Conservation (phyloP, 2,329 filamentous ascomycete species). For the Ambrosiella cleistominuta region DNA sequence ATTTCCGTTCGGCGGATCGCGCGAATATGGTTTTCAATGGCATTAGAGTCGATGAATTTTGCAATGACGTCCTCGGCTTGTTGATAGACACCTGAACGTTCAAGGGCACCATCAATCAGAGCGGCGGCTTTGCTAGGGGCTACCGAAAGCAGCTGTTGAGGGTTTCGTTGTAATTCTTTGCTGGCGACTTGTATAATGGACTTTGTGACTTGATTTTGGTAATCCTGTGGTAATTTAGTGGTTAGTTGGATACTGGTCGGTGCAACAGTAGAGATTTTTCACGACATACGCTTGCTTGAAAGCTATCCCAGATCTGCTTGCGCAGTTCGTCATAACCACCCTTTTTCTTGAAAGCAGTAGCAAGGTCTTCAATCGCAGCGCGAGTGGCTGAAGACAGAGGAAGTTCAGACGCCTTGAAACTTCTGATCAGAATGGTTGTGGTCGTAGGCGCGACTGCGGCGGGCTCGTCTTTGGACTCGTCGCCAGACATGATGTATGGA, state of each 20-base stretch:
- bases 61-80: constrained; percentile 51
- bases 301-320: constrained; percentile 60
- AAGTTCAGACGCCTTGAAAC: constrained; percentile 57
- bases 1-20: constrained; percentile 50
- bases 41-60: constrained; percentile 46
- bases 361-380: constrained; percentile 53
- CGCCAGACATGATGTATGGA: neutral
- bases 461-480: neutral
- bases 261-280: neutral
- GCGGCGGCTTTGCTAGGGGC: constrained; percentile 58
- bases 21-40: constrained; percentile 53
- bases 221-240: constrained; percentile 32
- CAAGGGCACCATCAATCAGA: constrained; percentile 60
- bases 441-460: neutral
- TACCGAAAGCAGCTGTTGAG: constrained; percentile 51
- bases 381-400: constrained; percentile 57
- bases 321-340: constrained; percentile 65
- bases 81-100: constrained; percentile 59
- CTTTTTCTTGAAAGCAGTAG: constrained; percentile 75
- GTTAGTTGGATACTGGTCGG: neutral
- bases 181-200: constrained; percentile 53
- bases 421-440: constrained; percentile 20
- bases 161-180: constrained; percentile 57
- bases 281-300: constrained; percentile 45
- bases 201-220: constrained; percentile 48